Evolutionary conservation across 2,329 filamentous ascomycete genomes (phyloP).

Genomic region (Diplodia sapinea): DNA sequence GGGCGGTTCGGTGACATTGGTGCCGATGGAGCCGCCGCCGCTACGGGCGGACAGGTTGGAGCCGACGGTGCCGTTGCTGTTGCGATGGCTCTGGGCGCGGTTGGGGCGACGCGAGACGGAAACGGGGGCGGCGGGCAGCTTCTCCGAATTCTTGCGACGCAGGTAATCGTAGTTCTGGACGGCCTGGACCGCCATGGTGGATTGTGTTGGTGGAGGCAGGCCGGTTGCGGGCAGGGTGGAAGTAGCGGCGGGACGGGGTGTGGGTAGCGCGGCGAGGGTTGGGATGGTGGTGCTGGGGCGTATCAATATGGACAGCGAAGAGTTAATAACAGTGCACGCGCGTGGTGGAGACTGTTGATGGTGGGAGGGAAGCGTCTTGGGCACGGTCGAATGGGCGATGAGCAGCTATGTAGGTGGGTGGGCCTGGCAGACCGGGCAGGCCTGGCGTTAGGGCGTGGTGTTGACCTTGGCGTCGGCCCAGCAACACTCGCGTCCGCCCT

Average conservation of each 20-base stretch:
- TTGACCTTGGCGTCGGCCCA: constrained; percentile 27
- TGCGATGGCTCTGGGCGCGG: constrained; percentile 58
- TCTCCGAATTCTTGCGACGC: constrained; percentile 59
- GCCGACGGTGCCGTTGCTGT: constrained; percentile 89
- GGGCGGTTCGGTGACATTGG: constrained; percentile 83
- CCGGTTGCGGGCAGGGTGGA: constrained; percentile 11
- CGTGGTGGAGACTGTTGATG: constrained; percentile 30
- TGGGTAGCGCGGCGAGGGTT: background rate
- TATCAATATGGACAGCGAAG: constrained; percentile 42
- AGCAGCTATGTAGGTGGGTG: constrained; percentile 28
- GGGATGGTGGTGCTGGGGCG: constrained; percentile 29
- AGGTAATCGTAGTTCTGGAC: constrained; percentile 61
- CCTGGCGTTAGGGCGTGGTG: constrained; percentile 22
- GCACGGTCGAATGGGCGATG: constrained; percentile 28
- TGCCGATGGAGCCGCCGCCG: constrained; percentile 66
- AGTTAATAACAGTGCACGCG: constrained; percentile 28
- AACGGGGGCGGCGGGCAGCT: constrained; percentile 34
- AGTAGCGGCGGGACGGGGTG: background rate
- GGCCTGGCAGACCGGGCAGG: constrained; percentile 13
- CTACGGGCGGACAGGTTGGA: constrained; percentile 70
- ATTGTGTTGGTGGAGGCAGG: constrained; percentile 3
- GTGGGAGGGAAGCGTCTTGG: constrained; percentile 21
- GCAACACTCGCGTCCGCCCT: constrained; percentile 32
- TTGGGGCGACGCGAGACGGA: constrained; percentile 50
- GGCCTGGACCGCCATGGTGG: constrained; percentile 35